A percentile compares a stretch with the other conserved stretches of the same genome.
Evolutionary conservation across 495 filamentous ascomycete genomes (phyloP).

Genomic region (Filosporella fistucella): DNA sequence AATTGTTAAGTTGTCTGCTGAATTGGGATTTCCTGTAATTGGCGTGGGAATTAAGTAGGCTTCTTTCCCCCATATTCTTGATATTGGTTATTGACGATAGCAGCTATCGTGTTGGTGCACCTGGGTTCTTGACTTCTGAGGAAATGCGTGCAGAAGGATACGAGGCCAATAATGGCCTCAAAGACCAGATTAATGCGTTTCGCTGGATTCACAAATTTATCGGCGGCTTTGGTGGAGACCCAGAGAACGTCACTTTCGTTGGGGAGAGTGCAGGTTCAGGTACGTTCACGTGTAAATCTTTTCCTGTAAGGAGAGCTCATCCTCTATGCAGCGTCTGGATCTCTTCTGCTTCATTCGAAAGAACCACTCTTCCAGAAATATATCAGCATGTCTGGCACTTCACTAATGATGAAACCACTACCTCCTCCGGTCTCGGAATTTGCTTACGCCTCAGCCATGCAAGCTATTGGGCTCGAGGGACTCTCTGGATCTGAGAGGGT

Average conservation of each 20-base stretch:
- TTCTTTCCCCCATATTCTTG: neutral
- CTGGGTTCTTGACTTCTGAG: constrained; percentile 28
- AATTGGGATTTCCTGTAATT: constrained; percentile 1
- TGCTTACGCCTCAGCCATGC: neutral
- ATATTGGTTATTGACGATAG: neutral
- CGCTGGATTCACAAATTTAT: constrained; percentile 45
- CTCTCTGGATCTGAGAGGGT: neutral
- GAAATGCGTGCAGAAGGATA: constrained; percentile 24
- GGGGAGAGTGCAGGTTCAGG: constrained; percentile 45
- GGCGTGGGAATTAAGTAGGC: constrained; percentile 10
- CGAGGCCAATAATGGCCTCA: constrained; percentile 49
- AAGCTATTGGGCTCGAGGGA: neutral
- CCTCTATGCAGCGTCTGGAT: neutral
- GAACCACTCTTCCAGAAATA: constrained; percentile 10
- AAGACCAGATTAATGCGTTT: constrained; percentile 41
- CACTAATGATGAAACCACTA: constrained; percentile 6
- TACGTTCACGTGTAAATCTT: neutral
- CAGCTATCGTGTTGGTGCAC: constrained; percentile 26
- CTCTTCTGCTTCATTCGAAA: neutral
- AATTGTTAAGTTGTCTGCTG: constrained; percentile 2
- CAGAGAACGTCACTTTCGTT: constrained; percentile 33
- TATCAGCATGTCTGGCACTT: constrained; percentile 12
- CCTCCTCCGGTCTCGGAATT: neutral
- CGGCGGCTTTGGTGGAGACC: constrained; percentile 26
- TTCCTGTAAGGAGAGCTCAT: neutral